phyloP scores from a whole-genome alignment of 495 filamentous ascomycete species.

The Tetracladium marchalianum region DNA sequence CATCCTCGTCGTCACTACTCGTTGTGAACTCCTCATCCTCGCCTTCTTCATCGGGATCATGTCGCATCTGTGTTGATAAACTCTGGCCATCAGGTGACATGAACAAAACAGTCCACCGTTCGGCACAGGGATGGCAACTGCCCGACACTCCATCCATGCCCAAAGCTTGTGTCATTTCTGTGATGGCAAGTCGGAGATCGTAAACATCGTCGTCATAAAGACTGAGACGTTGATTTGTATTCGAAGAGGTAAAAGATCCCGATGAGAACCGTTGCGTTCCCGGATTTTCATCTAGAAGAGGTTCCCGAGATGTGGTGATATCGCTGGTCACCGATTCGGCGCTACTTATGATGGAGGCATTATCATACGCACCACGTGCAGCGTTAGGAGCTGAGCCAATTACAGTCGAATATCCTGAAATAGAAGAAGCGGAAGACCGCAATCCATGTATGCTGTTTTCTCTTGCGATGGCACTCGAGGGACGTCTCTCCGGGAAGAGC shows the following conservation, averaged over 20 bases:
- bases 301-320: conserved; percentile 53
- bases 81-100: conserved; percentile 59
- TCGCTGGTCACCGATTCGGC: conserved; percentile 60
- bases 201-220: conserved; percentile 46
- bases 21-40: conserved; percentile 55
- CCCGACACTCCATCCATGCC: conserved; percentile 51
- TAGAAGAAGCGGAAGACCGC: conserved; percentile 55
- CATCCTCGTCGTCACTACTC: conserved; percentile 57
- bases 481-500: conserved; percentile 55
- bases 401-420: conserved; percentile 50
- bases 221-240: conserved; percentile 23
- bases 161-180: conserved; percentile 54
- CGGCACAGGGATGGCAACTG: conserved; percentile 60
- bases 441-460: conserved; percentile 39
- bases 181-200: conserved; percentile 45
- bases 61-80: conserved; percentile 62
- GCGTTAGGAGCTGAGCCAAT: conserved; percentile 26
- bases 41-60: conserved; percentile 54
- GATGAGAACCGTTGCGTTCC: conserved; percentile 33
- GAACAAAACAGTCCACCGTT: conserved; percentile 67
- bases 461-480: conserved; percentile 29
- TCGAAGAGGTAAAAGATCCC: conserved; percentile 24
- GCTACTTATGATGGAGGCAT: conserved; percentile 55
- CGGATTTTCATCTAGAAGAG: conserved; percentile 43
- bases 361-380: conserved; percentile 38